phyloP scores from a whole-genome alignment of 768 basidiomycete species.

The Trametopsis cervina region DNA sequence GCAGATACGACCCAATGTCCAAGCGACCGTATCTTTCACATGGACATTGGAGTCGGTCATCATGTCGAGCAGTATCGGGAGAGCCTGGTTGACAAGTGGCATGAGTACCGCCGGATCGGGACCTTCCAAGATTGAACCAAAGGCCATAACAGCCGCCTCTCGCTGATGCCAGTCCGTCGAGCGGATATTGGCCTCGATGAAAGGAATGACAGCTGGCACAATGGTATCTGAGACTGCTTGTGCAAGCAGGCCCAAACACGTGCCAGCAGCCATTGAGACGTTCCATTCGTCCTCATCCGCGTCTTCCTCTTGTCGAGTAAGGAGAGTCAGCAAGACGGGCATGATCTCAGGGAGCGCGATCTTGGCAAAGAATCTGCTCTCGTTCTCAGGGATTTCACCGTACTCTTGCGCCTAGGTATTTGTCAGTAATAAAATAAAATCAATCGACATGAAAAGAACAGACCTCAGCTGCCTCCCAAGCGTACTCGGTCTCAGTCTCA shows the following conservation, averaged over 20 bases:
- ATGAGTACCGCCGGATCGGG: constrained; percentile 84
- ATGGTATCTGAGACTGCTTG: constrained; percentile 87
- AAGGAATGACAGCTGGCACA: constrained; percentile 91
- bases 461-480: constrained; percentile 88
- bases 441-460: constrained; percentile 11
- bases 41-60: constrained; percentile 81
- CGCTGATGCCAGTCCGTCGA: constrained; percentile 89
- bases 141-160: constrained; percentile 97
- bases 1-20: constrained; percentile 95
- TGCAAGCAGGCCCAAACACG: constrained; percentile 83
- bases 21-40: constrained; percentile 95
- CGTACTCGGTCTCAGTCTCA: constrained; percentile 92
- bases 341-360: constrained; percentile 92
- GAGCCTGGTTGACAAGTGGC: constrained; percentile 88
- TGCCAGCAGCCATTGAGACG: constrained; percentile 93
- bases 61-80: constrained; percentile 92
- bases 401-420: constrained; percentile 72
- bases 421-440: neutral
- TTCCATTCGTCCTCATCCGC: constrained; percentile 99
- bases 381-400: constrained; percentile 77
- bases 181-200: constrained; percentile 96
- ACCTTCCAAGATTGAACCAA: constrained; percentile 95
- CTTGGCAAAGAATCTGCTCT: constrained; percentile 89
- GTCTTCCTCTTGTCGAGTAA: constrained; percentile 93
- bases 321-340: constrained; percentile 81